phyloP scores from a whole-genome alignment of 148 eudicot genomes.

The Diospyros kaki region DNA sequence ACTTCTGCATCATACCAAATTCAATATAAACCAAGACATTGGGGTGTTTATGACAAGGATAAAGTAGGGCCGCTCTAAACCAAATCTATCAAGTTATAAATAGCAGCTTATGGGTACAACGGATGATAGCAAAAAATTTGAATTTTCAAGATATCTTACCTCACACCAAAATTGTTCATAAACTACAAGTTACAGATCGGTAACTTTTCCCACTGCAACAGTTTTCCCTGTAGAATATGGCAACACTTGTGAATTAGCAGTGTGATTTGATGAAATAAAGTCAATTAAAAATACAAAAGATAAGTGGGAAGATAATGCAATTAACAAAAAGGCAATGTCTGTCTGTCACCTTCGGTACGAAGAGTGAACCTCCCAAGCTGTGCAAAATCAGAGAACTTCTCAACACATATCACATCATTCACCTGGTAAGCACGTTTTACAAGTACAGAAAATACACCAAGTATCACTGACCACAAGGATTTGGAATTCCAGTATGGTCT shows the following conservation, averaged over 20 bases:
- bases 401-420: constrained; percentile 46
- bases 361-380: constrained; percentile 65
- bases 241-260: background rate
- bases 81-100: background rate
- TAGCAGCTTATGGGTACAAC: background rate
- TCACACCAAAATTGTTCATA: constrained; percentile 33
- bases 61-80: too few species aligned
- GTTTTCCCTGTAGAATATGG: constrained; percentile 59
- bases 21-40: too few species aligned
- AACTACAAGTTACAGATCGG: constrained; percentile 27
- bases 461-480: background rate
- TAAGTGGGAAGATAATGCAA: background rate
- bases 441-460: background rate
- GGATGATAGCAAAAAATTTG: background rate
- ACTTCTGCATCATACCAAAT: too few species aligned
- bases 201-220: constrained; percentile 76
- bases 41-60: too few species aligned
- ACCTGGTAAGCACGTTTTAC: constrained; percentile 27
- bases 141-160: constrained; percentile 14
- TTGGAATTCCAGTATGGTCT: background rate
- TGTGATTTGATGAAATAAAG: background rate
- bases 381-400: constrained; percentile 48
- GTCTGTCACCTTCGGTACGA: constrained; percentile 52
- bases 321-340: background rate
- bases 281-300: background rate